Conservation (phyloP, 352 stramenopile species). For the Stramenopiles sp. region DNA sequence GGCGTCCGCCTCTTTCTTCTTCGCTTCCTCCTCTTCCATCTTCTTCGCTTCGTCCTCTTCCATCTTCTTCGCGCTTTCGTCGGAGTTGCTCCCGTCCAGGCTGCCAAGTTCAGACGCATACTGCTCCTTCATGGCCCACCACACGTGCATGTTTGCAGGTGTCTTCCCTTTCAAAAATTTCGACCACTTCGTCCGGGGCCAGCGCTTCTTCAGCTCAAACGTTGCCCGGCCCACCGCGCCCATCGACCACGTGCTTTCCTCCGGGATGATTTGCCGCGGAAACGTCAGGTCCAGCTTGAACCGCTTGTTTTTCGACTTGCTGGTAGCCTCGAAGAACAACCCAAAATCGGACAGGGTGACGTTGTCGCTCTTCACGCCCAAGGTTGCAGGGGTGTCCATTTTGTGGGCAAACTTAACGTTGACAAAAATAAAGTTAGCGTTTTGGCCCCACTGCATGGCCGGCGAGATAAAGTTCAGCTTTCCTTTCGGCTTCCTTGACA, state of each 20-base stretch:
- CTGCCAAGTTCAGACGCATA: not conserved
- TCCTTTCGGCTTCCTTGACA: not conserved
- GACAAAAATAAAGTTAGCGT: not conserved
- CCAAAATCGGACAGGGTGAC: not conserved
- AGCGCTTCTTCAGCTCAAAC: not conserved
- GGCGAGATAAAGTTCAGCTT: not conserved
- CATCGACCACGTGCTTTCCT: not conserved
- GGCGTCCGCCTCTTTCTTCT: not conserved
- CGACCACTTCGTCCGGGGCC: not conserved
- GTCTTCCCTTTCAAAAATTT: not conserved
- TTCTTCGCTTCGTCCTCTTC: not conserved
- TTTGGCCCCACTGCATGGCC: not conserved
- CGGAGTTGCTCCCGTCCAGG: not conserved
- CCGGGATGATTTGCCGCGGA: not conserved
- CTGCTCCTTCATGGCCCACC: not conserved
- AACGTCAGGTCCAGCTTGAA: not conserved
- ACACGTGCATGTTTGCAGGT: not conserved
- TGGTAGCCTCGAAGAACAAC: not conserved
- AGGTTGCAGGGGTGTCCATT: not conserved
- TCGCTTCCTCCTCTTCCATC: not conserved
- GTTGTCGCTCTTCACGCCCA: not conserved
- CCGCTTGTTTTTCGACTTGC: not conserved
- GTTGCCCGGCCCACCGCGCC: not conserved
- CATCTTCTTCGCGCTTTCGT: not conserved
- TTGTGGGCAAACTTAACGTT: not conserved